These are phyloP conservation scores for Malbranchea zuffiana DNA, from an alignment of 2,329 filamentous ascomycete genomes.

Conservation along the genomic window DNA sequence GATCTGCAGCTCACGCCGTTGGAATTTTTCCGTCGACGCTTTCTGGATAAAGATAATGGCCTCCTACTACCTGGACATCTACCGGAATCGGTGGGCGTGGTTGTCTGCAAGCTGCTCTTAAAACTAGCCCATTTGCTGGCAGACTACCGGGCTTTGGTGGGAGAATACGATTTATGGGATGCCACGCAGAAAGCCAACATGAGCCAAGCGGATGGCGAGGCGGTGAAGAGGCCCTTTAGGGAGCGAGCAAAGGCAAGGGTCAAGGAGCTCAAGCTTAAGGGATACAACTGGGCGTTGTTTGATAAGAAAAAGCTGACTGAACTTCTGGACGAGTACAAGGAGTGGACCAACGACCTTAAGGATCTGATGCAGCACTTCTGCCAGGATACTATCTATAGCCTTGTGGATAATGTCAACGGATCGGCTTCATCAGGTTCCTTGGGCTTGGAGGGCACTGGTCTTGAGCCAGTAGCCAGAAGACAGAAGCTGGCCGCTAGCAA, in stretches of 20 bases:
- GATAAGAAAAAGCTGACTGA: constrained; percentile 21
- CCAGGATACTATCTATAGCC: constrained; percentile 17
- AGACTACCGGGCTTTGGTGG: constrained; percentile 18
- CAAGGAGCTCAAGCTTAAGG: constrained; percentile 19
- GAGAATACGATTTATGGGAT: constrained; percentile 17
- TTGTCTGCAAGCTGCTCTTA: constrained; percentile 17
- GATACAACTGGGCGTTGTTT: constrained; percentile 25
- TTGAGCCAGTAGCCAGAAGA: constrained; percentile 20
- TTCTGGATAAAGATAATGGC: constrained; percentile 19
- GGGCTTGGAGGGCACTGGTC: constrained; percentile 18
- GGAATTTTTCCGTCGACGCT: constrained; percentile 19
- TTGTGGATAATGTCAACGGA: constrained; percentile 8
- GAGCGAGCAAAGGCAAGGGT: constrained; percentile 19
- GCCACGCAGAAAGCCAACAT: constrained; percentile 5
- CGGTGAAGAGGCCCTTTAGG: constrained; percentile 17
- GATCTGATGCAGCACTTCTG: constrained; percentile 24
- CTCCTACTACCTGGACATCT: constrained; percentile 19
- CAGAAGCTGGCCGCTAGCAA: constrained; percentile 17
- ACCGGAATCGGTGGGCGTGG: constrained; percentile 15
- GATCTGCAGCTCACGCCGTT: constrained; percentile 20
- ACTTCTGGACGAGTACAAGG: constrained; percentile 20
- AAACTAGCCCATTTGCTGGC: constrained; percentile 19
- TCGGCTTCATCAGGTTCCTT: constrained; percentile 4
- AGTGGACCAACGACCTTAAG: constrained; percentile 20
- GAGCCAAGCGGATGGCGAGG: constrained; percentile 12